Evolutionary conservation across 1,284 basidiomycete genomes (phyloP), one percentile per base, ranked within the genome.

Genomic region (Heterobasidion occidentale): DNA sequence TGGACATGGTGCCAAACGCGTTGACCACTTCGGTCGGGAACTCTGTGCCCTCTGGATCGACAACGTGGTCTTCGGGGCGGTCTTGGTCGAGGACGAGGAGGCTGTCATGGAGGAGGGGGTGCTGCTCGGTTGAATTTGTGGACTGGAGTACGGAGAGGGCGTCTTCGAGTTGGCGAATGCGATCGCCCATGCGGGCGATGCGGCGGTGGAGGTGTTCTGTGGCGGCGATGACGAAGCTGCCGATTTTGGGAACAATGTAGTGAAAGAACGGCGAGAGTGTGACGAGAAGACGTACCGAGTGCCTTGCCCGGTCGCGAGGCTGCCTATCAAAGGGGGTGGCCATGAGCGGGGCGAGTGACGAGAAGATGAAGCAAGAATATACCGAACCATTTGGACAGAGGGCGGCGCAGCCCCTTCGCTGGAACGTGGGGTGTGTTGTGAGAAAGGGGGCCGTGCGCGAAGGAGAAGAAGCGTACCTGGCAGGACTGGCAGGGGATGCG

Each of bases 401-500:
- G 0, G 83, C 76, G 36, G 81, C 78, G 65, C 87, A 88, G 45
- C 86, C 86, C 60, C 87, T 68, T 56, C 81, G 70, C 78, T 81
- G 59, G 34, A 20, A 17, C 12, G 36, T 19, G 12, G 15, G n/a
- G 14, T 3, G 5, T 7, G 33, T 9, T 38, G 36, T 27, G 8
- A 55, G 52, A 53, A 14, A 9, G 46, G 52, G n/a, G 57, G 49
- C 53, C 48, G 46, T 57, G 45, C 14, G 36, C 47, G 53, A 36
- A 27, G 46, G 17, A 20, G 36, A 38, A 38, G 27, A 46, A 51
- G 64, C 70, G 42, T 65, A 81, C 82, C 72, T 83, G 81, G 66
- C 83, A 86, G 8, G 83, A 84, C 63, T 82, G 81, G 64, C 84
- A 86, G 8, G 85, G 84, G 58, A 88, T 84, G 60, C 84, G 77